A percentile compares a stretch with the other conserved stretches of the same genome.
Conservation (phyloP, 164 flowering plant species). For the Platanus orientalis region DNA sequence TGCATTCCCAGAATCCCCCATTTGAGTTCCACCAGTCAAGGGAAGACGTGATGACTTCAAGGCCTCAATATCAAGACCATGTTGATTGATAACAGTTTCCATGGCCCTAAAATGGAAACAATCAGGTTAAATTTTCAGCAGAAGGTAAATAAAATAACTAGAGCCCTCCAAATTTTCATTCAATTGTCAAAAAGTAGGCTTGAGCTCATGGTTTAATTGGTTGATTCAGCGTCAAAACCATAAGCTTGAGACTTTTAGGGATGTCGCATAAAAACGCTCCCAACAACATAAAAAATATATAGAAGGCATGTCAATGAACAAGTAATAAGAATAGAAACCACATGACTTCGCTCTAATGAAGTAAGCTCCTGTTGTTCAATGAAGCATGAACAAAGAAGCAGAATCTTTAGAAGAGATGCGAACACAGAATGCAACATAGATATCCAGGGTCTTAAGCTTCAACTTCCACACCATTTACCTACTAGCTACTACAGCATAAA, state of each 20-base stretch:
- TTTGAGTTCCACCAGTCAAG: conserved; percentile 50
- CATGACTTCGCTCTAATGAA: not conserved
- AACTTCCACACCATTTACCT: too few relatives aligned
- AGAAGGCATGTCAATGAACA: not conserved
- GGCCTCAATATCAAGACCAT: conserved; percentile 88
- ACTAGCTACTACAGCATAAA: too few relatives aligned
- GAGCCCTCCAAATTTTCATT: not conserved
- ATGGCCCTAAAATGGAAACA: conserved; percentile 66
- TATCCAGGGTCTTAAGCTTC: too few relatives aligned
- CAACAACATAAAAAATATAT: not conserved
- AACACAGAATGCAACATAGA: too few relatives aligned
- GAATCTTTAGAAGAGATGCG: not conserved
- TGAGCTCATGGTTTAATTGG: not conserved
- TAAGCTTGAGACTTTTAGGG: not conserved
- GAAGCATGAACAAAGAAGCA: not conserved
- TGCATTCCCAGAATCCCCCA: conserved; percentile 43
- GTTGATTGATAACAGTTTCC: conserved; percentile 92
- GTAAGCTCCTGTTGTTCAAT: not conserved
- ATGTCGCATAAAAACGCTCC: not conserved
- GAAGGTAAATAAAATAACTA: not conserved
- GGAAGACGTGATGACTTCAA: conserved; percentile 76
- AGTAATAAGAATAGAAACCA: not conserved
- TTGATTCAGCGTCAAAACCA: not conserved
- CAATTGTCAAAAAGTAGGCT: not conserved
- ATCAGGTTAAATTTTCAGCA: not conserved